Conservation (phyloP, 805 yeast genomes). For the Nakazawaea ernobii region DNA sequence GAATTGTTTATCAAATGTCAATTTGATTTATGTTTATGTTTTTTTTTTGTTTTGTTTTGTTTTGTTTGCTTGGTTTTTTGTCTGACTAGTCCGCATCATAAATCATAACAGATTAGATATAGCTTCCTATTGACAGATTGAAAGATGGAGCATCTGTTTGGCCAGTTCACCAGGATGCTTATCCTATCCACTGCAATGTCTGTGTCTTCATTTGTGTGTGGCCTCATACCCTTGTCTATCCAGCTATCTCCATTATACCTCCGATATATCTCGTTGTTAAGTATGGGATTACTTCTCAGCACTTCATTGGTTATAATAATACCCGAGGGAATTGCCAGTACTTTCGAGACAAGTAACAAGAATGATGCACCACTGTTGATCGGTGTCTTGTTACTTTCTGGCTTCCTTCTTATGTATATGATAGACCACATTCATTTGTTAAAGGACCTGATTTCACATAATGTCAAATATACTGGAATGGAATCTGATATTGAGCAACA, state of each 20-base stretch:
- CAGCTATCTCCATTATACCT: slow-evolving; percentile 23
- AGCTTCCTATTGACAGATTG: neutral
- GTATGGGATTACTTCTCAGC: slow-evolving; percentile 57
- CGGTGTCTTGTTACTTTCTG: slow-evolving; percentile 46
- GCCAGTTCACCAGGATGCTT: slow-evolving; percentile 4
- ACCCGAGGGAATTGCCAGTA: slow-evolving; percentile 58
- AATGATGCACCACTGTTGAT: slow-evolving; percentile 24
- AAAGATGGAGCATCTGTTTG: neutral
- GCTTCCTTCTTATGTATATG: slow-evolving; percentile 48
- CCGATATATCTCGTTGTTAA: slow-evolving; percentile 39
- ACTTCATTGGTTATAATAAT: slow-evolving; percentile 53
- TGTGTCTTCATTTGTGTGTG: slow-evolving; percentile 22
- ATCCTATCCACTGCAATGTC: slow-evolving; percentile 8
- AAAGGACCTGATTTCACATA: neutral
- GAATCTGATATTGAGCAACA: slow-evolving; percentile 9
- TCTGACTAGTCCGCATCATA: too few relatives aligned
- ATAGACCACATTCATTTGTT: slow-evolving; percentile 34
- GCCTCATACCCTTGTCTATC: slow-evolving; percentile 21
- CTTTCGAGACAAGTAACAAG: slow-evolving; percentile 19
- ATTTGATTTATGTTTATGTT: too few relatives aligned
- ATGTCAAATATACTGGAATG: slow-evolving; percentile 4
- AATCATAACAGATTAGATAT: too few relatives aligned
- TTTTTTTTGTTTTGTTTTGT: too few relatives aligned
- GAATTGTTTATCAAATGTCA: neutral
- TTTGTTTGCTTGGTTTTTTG: too few relatives aligned